Percentiles rank a stretch among this genome's conserved stretches.
Conservation (phyloP, 441 rosid species). For the Gossypium lobatum region DNA sequence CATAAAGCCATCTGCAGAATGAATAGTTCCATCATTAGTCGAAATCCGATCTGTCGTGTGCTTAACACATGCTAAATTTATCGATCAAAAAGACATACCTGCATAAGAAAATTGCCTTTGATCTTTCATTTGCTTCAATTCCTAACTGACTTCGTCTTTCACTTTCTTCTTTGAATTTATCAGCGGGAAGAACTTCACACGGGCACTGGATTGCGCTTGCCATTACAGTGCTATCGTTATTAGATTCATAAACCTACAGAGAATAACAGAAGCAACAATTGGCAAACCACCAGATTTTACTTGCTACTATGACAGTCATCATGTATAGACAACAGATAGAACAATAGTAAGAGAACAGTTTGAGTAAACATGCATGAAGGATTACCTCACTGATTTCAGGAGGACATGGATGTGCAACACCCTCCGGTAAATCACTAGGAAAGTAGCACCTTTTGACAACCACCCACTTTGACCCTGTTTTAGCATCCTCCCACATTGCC, state of each 20-base stretch:
- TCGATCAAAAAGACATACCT: constrained; percentile 36
- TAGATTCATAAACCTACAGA: constrained; percentile 66
- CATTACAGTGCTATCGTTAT: constrained; percentile 41
- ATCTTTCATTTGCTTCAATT: constrained; percentile 30
- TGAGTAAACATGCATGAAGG: neutral
- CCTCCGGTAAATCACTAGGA: constrained; percentile 60
- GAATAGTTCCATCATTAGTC: constrained; percentile 5
- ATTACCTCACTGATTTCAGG: constrained; percentile 48
- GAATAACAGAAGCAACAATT: constrained; percentile 15
- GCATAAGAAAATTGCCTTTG: constrained; percentile 46
- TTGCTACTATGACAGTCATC: neutral
- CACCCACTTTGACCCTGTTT: constrained; percentile 59
- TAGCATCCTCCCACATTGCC: constrained; percentile 70
- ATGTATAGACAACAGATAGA: neutral
- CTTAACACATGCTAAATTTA: neutral
- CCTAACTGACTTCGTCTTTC: constrained; percentile 37
- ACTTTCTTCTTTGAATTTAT: constrained; percentile 45
- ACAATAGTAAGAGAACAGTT: neutral
- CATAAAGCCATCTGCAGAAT: constrained; percentile 65
- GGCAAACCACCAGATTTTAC: neutral
- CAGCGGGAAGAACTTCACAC: constrained; percentile 52
- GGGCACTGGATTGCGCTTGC: constrained; percentile 56
- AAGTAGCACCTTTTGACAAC: constrained; percentile 20
- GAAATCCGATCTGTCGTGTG: constrained; percentile 1
- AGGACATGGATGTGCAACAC: constrained; percentile 50